Evolutionary conservation across 2,329 filamentous ascomycete species (phyloP).

Genomic region (Arachnomyces sp.): DNA sequence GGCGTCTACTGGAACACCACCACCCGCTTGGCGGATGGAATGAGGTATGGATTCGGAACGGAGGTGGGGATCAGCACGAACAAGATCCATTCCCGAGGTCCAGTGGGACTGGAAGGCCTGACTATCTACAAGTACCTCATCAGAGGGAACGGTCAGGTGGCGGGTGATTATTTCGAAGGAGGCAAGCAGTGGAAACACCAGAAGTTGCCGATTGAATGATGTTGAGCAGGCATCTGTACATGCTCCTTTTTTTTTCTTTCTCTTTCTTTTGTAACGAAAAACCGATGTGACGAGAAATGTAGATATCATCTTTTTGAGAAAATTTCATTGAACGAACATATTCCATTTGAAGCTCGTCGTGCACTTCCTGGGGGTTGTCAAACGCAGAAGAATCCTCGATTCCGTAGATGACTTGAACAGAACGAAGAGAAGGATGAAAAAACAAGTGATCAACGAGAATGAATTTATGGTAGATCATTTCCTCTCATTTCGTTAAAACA

Average conservation of each 20-base stretch:
- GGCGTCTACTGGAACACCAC: slow-evolving; percentile 97
- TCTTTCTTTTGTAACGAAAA: neutral
- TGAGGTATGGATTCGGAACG: slow-evolving; percentile 94
- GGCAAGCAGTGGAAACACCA: slow-evolving; percentile 52
- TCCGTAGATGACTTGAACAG: no score
- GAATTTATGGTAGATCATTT: no score
- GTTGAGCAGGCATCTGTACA: neutral
- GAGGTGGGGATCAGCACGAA: slow-evolving; percentile 98
- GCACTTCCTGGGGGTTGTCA: no score
- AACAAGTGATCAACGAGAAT: neutral
- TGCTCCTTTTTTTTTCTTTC: neutral
- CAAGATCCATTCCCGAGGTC: slow-evolving; percentile 91
- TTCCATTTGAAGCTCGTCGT: neutral
- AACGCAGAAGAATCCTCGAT: no score
- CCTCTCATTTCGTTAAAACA: no score
- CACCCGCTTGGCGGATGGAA: slow-evolving; percentile 89
- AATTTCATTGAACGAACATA: neutral
- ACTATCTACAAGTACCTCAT: slow-evolving; percentile 98
- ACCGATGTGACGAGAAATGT: neutral
- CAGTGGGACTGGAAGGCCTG: slow-evolving; percentile 86
- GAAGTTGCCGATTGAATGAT: slow-evolving; percentile 29
- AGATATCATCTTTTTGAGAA: neutral
- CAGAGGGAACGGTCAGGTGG: slow-evolving; percentile 73
- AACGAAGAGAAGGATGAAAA: neutral
- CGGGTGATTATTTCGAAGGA: slow-evolving; percentile 58